Base-by-base conservation (phyloP, 768 basidiomycete genomes). In the Termitomyces sp. region DNA sequence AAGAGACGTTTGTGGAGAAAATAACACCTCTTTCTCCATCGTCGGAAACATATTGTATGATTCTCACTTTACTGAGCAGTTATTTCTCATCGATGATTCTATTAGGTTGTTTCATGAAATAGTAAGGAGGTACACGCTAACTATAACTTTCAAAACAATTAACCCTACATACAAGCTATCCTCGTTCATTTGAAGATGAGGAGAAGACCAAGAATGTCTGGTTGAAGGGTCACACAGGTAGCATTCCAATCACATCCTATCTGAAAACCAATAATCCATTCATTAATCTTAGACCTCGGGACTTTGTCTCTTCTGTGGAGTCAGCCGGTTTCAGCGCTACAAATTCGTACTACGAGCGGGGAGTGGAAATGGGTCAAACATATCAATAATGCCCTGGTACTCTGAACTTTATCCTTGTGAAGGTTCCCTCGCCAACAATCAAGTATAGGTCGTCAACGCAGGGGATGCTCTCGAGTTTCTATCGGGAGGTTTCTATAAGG, bases 31-130 rank as follows among this genome's bases (percentile, higher is more conserved):
- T 72, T 9, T 66, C 71, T 0, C 66, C 62, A 0, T 71, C 18
- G 16, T 58, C 74, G 2, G 76, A 80, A 49, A 69, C 74, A 20
- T 77, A 68, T 55, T 66, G 77, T 77, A 53, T 1, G 45, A 64
- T 42, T 36, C 14, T 7, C 33, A 1, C 8, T 56, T 40, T 9
- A 40, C 34, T 8, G 49, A 26, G 33, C 18, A 1, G 7, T 5
- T 7, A 7, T 20, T 18, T 44, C 59, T 51, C 18, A 18, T 53
- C 34, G 80, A 87, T 45, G 81, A 81, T 44, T 6, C 40, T 56
- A 20, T 27, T 50, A 81, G 79, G 76, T 2, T 68, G 79, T 10
- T 75, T 78, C 59, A 77, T 79, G 72, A 82, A 80, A 68, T 82
- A 81, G 79, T 77, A 32, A 59, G 79, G 64, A 2, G 14, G 8